phyloP scores from a whole-genome alignment of 2,329 filamentous ascomycete genomes.

The Aspergillus spinulosporus region DNA sequence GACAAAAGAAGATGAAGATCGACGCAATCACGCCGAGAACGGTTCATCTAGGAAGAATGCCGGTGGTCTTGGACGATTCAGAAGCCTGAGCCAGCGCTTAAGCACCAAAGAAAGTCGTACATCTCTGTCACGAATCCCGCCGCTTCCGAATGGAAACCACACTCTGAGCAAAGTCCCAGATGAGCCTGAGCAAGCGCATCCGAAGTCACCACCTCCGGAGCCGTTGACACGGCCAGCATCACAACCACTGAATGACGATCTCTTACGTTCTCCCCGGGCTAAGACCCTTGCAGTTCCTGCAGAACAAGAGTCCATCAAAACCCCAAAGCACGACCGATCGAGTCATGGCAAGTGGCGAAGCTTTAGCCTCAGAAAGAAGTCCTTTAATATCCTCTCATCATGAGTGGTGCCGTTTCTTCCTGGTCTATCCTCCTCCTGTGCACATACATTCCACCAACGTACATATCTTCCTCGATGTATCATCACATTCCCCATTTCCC shows the following conservation, averaged over 20 bases:
- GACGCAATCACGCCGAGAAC: slow-evolving; percentile 33
- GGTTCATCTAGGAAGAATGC: slow-evolving; percentile 44
- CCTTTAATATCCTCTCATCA: slow-evolving; percentile 39
- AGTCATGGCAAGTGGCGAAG: slow-evolving; percentile 38
- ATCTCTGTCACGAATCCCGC: slow-evolving; percentile 30
- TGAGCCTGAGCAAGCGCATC: slow-evolving; percentile 16
- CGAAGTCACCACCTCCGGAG: background rate
- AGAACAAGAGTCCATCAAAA: slow-evolving; percentile 24
- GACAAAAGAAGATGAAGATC: slow-evolving; percentile 57
- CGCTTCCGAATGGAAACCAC: slow-evolving; percentile 24
- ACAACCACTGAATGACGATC: slow-evolving; percentile 11
- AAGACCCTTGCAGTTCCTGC: slow-evolving; percentile 16
- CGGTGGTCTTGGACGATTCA: slow-evolving; percentile 64
- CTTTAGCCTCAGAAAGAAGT: slow-evolving; percentile 48
- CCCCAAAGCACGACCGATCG: slow-evolving; percentile 21
- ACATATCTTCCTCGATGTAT: slow-evolving; percentile 33
- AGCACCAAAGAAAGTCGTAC: slow-evolving; percentile 39
- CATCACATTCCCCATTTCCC: slow-evolving; percentile 22
- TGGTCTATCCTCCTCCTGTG: slow-evolving; percentile 8
- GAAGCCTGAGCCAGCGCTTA: slow-evolving; percentile 75
- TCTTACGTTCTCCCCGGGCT: slow-evolving; percentile 2
- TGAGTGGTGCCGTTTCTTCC: slow-evolving; percentile 6
- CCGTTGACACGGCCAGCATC: slow-evolving; percentile 2
- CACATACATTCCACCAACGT: slow-evolving; percentile 31
- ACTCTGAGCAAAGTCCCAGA: slow-evolving; percentile 12